Evolutionary conservation across 257 asterid genomes (phyloP), one percentile per base, ranked within the genome.

Genomic region (Anisodus acutangulus): DNA sequence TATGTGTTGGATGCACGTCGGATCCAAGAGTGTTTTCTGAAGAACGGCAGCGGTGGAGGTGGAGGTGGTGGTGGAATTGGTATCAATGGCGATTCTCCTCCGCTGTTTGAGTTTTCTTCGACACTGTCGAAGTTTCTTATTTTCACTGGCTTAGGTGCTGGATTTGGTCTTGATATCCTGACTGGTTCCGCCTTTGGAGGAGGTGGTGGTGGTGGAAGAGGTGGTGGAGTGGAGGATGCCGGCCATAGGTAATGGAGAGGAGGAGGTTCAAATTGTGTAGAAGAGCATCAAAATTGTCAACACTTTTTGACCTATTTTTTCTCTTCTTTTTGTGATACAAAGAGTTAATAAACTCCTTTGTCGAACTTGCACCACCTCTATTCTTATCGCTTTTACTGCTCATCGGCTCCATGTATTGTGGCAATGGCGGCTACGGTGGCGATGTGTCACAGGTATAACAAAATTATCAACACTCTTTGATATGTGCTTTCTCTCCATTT

Each of bases 321-420:
- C 90, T 94, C 91, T 93, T 93, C 91, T 90, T 96, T 79, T 94
- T 95, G 54, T 87, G 89, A 88, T 92, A 92, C 9, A 96, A 89
- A 26, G 99, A 94, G 54, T 92, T 91, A 78, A 92, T 63, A 84
- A 96, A 94, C 85, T 90, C 95, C 60, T 94, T 96, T 0, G 98
- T 93, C 4, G 97, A 89, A 85, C 84, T 94, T 58, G 88, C 85
- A 2, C 95, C 93, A 51, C 88, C 87, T 87, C 97, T 89, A 85
- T 91, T 92, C 84, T 90, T 81, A 26, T 88, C 94, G 8, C 85
- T 87, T 85, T 85, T 89, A 80, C 92, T 89, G 59, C 83, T 88
- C 68, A 81, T 89, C 47, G 86, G 88, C 91, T 83, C 85, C 76
- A 15, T 51, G 12, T 78, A 43, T 19, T 62, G 83, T 53, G 87